Base-by-base conservation (phyloP, 164 flowering plant species). In the Akebia trifoliata region DNA sequence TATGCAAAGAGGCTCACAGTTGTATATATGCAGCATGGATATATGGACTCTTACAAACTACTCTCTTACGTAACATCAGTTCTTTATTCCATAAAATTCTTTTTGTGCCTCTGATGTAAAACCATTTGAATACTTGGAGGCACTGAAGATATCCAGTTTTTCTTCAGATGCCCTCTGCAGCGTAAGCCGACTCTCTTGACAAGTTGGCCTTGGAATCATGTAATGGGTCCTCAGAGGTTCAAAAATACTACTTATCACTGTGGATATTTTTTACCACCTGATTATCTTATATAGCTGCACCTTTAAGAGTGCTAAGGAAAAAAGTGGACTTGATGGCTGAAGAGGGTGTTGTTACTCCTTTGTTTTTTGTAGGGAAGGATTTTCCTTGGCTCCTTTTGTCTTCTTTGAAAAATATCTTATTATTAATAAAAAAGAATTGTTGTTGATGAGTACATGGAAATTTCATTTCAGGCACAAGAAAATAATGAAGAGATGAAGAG, bases 401-500 rank as follows among this genome's bases (percentile, higher is more conserved):
- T 4, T 55, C 31, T 9, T 6, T 12, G 1, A 29, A 9, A 15
- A 22, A 21, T 8, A n/a, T 40, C 2, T 26, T 15, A 6, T 34
- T 6, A 46, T 5, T 26, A 10, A 9, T 29, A 6, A 15, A 24
- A 35, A 22, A 22, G n/a, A 28, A 28, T 18, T 29, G 25, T 39
- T 11, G 20, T 50, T 45, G 35, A 42, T 49, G 18, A 22, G 14
- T 48, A 32, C 21, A 21, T 55, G 38, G 31, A 9, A 52, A n/a
- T n/a, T 31, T 46, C 39, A 21, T 65, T 67, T 55, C 81, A 90
- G 97, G 81, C 85, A 38, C 28, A 52, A 2, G 94, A 84, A 71
- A 81, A 80, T 63, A 85, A 78, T 75, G 96, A 88, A 69, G 88
- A 78, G 62, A 72, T 65, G 81, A 85, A 50, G 71, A 61, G 80